Conservation (phyloP, 2,329 filamentous ascomycete species). For the Paecilomyces sp. region DNA sequence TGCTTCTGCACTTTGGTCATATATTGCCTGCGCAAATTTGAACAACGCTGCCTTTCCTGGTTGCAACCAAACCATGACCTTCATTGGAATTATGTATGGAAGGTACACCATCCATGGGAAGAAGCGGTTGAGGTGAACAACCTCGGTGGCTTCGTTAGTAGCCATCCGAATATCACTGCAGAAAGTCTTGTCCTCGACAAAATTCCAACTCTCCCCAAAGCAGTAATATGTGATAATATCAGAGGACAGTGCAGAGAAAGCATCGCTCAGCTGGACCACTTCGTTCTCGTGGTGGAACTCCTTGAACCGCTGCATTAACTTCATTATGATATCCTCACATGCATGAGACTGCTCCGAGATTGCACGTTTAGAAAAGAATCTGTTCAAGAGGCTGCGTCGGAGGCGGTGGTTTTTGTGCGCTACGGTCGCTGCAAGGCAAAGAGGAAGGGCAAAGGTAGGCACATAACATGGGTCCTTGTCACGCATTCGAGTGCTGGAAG, state of each 20-base stretch:
- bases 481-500: conserved; percentile 7
- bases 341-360: conserved; percentile 28
- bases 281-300: conserved; percentile 1
- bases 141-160: conserved; percentile 2
- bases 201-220: conserved; percentile 17
- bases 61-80: conserved; percentile 5
- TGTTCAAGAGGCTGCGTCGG: conserved; percentile 34
- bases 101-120: conserved; percentile 9
- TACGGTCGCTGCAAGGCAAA: conserved; percentile 24
- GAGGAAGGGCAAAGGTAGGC: conserved; percentile 5
- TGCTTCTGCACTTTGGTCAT: background rate
- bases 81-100: conserved; percentile 7
- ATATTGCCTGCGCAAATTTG: conserved; percentile 8
- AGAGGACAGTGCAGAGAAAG: conserved; percentile 19
- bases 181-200: conserved; percentile 20
- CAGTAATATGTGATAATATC: conserved; percentile 30
- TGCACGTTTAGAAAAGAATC: conserved; percentile 38
- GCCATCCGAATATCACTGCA: conserved; percentile 9
- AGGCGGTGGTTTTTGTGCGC: conserved; percentile 34
- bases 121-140: background rate
- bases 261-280: conserved; percentile 11
- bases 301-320: conserved; percentile 10
- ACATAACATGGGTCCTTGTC: conserved; percentile 17
- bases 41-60: conserved; percentile 6
- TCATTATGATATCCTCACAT: conserved; percentile 20